Evolutionary conservation across 2,329 filamentous ascomycete genomes (phyloP), one percentile per base, ranked within the genome.

Genomic region (Microsporum audouinii): DNA sequence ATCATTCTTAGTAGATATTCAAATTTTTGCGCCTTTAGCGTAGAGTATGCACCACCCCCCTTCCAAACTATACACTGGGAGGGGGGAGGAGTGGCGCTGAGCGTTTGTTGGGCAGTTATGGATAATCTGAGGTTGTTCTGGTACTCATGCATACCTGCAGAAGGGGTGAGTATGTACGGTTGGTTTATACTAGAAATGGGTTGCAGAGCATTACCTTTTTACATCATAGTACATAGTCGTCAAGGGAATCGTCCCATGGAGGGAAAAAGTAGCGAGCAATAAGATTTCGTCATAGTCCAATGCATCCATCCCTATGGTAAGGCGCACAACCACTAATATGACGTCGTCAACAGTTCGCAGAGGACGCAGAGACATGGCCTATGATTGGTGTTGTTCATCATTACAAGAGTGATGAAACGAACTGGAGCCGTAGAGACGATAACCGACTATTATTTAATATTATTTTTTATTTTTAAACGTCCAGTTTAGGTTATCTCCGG

Each of bases 401-500:
- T 36, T 34, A 53, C 23, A 55, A 51, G 45, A 12, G 8, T 51
- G 39, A 12, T 31, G 45, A 12, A 51, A 31, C 5, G 12, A 17
- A n/a, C 12, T 36, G 31, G 17, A 23, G 17, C 17, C 17, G 17
- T 23, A 23, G 17, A 23, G 17, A 23, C 17, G 10, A 3, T 23
- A 38, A 2, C 38, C 4, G 12, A 38, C 8, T 14, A 57, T n/a
- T 31, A 57, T 41, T 7, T 31, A 29, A 58, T 36, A 5, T 4
- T 1, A 5, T n/a, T 43, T 33, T 5, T 31, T 36, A 41, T 41
- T 57, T 57, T 23, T 56, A 39, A 23, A 41, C 12, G 33, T 29
- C 14, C 5, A 29, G 27, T 41, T 41, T 31, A 58, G 56, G 56
- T 45, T 59, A 73, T 57, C 71, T 70, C 57, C 72, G 69, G 10